Evolutionary conservation across 768 basidiomycete genomes (phyloP).

Genomic region (Ramaria rubella): DNA sequence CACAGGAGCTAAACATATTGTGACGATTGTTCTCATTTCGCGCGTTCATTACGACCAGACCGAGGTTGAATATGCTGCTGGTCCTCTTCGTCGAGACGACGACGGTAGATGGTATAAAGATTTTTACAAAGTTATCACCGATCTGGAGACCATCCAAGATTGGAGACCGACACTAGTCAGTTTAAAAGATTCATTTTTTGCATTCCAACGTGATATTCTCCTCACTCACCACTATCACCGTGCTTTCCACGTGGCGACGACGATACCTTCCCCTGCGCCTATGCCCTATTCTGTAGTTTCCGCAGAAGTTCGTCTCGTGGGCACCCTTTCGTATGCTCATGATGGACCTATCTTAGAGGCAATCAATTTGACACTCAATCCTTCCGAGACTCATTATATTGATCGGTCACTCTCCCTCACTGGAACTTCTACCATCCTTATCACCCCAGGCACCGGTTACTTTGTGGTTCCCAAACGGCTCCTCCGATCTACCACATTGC

Average conservation of each 20-base stretch:
- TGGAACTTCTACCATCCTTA: slow-evolving; percentile 72
- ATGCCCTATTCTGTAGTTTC: slow-evolving; percentile 37
- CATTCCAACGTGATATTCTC: slow-evolving; percentile 86
- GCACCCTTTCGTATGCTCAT: slow-evolving; percentile 77
- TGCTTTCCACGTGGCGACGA: slow-evolving; percentile 25
- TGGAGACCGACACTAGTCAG: slow-evolving; percentile 84
- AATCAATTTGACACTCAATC: slow-evolving; percentile 86
- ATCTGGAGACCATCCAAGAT: slow-evolving; percentile 80
- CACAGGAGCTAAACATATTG: slow-evolving; percentile 82
- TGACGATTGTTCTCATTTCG: slow-evolving; percentile 91
- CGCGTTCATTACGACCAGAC: slow-evolving; percentile 82
- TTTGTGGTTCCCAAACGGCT: slow-evolving; percentile 89
- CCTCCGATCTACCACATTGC: slow-evolving; percentile 84
- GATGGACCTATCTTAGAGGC: slow-evolving; percentile 96
- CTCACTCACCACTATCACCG: slow-evolving; percentile 85
- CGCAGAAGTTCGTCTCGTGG: slow-evolving; percentile 55
- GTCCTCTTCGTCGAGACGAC: slow-evolving; percentile 71
- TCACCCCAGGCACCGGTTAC: slow-evolving; percentile 92
- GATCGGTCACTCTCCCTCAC: slow-evolving; percentile 91
- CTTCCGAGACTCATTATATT: slow-evolving; percentile 90
- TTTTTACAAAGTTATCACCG: slow-evolving; percentile 92
- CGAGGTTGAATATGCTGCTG: slow-evolving; percentile 77
- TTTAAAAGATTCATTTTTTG: slow-evolving; percentile 85
- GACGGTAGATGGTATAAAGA: slow-evolving; percentile 83
- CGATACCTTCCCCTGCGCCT: slow-evolving; percentile 5